Evolutionary conservation across 164 flowering plant species (phyloP).

Genomic region (Vitis rotundifolia): DNA sequence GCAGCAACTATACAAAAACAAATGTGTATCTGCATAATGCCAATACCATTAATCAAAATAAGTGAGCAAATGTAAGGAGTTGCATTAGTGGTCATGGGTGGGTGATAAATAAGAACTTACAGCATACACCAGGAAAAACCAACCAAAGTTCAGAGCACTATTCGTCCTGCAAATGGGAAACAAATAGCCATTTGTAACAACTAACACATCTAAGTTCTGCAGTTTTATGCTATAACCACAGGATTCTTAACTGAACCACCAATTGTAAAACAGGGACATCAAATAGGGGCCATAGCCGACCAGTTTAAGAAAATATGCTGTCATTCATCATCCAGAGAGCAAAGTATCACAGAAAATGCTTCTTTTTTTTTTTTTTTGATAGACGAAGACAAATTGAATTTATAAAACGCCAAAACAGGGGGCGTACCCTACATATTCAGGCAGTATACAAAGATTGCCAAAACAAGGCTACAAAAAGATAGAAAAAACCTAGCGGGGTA

Average conservation of each 20-base stretch:
- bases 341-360: no score
- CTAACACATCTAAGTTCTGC: background rate
- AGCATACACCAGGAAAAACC: slow-evolving; percentile 80
- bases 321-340: no score
- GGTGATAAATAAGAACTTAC: slow-evolving; percentile 33
- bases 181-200: background rate
- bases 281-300: no score
- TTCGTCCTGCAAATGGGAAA: slow-evolving; percentile 61
- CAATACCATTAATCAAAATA: slow-evolving; percentile 1
- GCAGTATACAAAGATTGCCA: no score
- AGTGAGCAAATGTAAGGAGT: background rate
- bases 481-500: no score
- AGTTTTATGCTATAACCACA: background rate
- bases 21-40: slow-evolving; percentile 73
- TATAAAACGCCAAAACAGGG: no score
- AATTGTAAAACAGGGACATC: no score
- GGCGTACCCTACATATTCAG: no score
- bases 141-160: slow-evolving; percentile 78
- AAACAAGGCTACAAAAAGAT: no score
- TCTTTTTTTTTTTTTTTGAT: no score
- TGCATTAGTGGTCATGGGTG: background rate
- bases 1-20: slow-evolving; percentile 92
- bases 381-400: no score
- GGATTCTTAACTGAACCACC: background rate
- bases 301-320: no score